Evolutionary conservation across 2,329 filamentous ascomycete species (phyloP).

Genomic region (Parastagonospora avenae): DNA sequence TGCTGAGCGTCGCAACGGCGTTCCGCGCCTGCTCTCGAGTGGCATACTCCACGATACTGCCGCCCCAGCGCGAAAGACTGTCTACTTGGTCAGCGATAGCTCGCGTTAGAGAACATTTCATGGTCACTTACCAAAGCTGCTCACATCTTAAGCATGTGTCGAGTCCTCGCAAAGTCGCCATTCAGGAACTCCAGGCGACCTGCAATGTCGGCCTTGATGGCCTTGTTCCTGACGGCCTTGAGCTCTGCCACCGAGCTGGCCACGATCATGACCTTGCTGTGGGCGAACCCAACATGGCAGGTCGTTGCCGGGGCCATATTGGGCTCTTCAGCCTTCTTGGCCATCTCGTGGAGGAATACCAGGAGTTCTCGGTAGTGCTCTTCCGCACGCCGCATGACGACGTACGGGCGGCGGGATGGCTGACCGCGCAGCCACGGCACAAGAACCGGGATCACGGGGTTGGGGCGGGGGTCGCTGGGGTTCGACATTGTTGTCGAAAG

Average conservation of each 20-base stretch:
- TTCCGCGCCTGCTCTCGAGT: constrained; percentile 98
- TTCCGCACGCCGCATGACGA: constrained; percentile 4
- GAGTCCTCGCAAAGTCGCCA: background rate
- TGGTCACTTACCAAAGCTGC: background rate
- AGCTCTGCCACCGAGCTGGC: background rate
- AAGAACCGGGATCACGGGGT: constrained; percentile 1
- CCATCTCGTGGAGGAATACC: background rate
- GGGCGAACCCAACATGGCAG: background rate
- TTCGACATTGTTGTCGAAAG: constrained; percentile 1
- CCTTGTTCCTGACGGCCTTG: background rate
- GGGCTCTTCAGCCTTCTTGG: background rate
- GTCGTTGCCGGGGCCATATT: background rate
- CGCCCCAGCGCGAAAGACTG: constrained; percentile 72
- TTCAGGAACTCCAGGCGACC: too few species aligned
- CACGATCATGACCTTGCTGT: background rate
- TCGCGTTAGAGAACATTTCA: too few species aligned
- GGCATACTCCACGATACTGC: constrained; percentile 99
- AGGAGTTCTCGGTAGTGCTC: background rate
- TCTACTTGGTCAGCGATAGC: background rate
- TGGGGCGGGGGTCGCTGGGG: background rate
- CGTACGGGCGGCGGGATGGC: constrained; percentile 4
- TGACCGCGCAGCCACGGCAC: background rate
- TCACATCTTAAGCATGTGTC: background rate
- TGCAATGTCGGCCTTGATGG: too few species aligned
- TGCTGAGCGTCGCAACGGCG: constrained; percentile 96